Evolutionary conservation across 1,139 yeast species (phyloP), one percentile per base, ranked within the genome.

Genomic region (Diutina rugosa): DNA sequence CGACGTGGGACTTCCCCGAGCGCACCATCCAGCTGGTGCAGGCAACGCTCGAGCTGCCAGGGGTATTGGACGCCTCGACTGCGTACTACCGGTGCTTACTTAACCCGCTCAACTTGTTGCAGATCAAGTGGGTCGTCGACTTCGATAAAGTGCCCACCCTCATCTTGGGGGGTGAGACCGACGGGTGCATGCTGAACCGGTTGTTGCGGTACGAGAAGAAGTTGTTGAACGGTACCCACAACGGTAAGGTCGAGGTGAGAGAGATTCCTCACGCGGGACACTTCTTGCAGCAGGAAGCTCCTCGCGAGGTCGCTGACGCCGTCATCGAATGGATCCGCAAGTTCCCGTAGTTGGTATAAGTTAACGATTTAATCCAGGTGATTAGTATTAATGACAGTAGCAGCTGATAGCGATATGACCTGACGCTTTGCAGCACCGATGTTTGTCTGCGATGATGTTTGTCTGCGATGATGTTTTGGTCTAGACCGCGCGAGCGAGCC

Each of bases 241-340:
- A 54, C 4, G 59, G 63, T 12, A 65, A 68, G 30, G 72, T 67
- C 7, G 63, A 66, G 54, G 72, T 73, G n/a, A 66, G 70, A 57
- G 57, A 71, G 4, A 53, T 76, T 35, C 63, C 67, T 4, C 64
- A 66, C 6, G 65, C 67, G 46, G 79, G 80, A 2, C 80, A 76
- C 60, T 76, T 75, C 60, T 64, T 75, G 59, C 79, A 76, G 47
- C 63, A 78, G 54, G 79, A 76, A 58, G 69, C 69, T 44, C 78
- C 79, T 0, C 62, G 56, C 10, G 61, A 61, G 54, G 72, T 74
- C 3, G 71, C 69, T 1, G 63, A 63, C 41, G 57, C 65, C 35
- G 63, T 70, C 9, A 58, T 63, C 45, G 70, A 66, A 32, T 76
- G 77, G 74, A 64, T 72, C 26, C 58, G 56, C 32, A 49, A 55